Base-by-base conservation (phyloP, 495 filamentous ascomycete species). In the Penicillium robsamsonii region DNA sequence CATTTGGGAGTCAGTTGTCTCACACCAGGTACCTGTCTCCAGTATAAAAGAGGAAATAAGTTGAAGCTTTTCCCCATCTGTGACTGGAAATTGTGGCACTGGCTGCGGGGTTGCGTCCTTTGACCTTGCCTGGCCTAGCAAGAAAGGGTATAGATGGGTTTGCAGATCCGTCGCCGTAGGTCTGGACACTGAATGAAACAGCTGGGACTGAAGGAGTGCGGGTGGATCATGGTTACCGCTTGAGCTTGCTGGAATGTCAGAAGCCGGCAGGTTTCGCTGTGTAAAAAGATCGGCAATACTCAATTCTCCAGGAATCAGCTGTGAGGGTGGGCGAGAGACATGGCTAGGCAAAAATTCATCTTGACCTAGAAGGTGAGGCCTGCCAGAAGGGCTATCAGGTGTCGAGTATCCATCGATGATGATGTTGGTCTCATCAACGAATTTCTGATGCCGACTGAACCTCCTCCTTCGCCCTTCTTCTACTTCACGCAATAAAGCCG, bases 21-120 rank as follows among this genome's bases (percentile, higher is more conserved):
- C 55, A 18, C 55, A 57, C 59, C 59, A 61, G 4, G 54, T 61
- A 20, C 55, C 55, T n/a, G 59, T 57, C 29, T 57, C 59, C 15
- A 25, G 43, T 31, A 57, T 9, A 25, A 53, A 61, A 9, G 45
- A 42, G 24, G 54, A 57, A 27, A 61, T 54, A 3, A 61, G 43
- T 11, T 33, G 50, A 17, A 51, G 22, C 27, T 60, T 60, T 25
- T 60, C 51, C 17, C 37, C 40, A 7, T 45, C 37, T 31, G 58
- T 46, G 29, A 60, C 53, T 20, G 58, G 46, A 30, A 56, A 27
- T 27, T 27, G 25, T 27, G 25, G 58, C 41, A 30, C 18, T 45
- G 27, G 52, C 7, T 18, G 46, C 27, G 44, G 53, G 30, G 52
- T 46, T 30, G 30, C 22, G 35, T 51, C 29, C 5, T 38, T 35